A percentile compares a stretch with the other conserved stretches of the same genome.
Conservation (phyloP, 345 rosid genomes). For the Lepidium didymum region DNA sequence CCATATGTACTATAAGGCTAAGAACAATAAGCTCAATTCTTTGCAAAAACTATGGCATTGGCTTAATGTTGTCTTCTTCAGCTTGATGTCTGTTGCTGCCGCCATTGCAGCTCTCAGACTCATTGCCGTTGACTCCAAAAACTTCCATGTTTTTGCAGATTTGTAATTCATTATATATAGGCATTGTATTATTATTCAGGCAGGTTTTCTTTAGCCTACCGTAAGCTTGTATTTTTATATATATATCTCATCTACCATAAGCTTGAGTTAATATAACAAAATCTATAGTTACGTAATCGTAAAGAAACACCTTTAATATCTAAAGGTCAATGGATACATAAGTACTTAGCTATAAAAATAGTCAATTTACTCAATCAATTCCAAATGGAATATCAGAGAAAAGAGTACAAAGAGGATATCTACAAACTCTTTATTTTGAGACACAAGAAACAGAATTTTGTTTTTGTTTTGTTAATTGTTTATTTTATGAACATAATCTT, state of each 20-base stretch:
- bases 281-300: background rate
- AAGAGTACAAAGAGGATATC: background rate
- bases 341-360: too few relatives aligned
- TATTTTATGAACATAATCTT: background rate
- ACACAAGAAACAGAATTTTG: background rate
- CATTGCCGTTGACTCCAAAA: slow-evolving; percentile 67
- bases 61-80: slow-evolving; percentile 62
- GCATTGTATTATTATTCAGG: slow-evolving; percentile 16
- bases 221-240: background rate
- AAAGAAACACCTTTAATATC: background rate
- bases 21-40: slow-evolving; percentile 37
- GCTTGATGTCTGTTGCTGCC: slow-evolving; percentile 62
- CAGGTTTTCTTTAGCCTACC: background rate
- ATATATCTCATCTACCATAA: background rate
- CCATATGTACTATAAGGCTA: slow-evolving; percentile 77
- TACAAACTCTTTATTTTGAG: background rate
- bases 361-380: background rate
- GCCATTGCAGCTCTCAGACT: slow-evolving; percentile 67
- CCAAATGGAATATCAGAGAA: background rate
- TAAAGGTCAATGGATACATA: background rate
- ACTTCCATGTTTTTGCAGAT: slow-evolving; percentile 81
- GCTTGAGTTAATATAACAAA: background rate
- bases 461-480: background rate
- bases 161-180: slow-evolving; percentile 25
- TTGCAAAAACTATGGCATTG: slow-evolving; percentile 75